Base-by-base conservation (phyloP, 768 basidiomycete species). In the Termitomyces sp. region DNA sequence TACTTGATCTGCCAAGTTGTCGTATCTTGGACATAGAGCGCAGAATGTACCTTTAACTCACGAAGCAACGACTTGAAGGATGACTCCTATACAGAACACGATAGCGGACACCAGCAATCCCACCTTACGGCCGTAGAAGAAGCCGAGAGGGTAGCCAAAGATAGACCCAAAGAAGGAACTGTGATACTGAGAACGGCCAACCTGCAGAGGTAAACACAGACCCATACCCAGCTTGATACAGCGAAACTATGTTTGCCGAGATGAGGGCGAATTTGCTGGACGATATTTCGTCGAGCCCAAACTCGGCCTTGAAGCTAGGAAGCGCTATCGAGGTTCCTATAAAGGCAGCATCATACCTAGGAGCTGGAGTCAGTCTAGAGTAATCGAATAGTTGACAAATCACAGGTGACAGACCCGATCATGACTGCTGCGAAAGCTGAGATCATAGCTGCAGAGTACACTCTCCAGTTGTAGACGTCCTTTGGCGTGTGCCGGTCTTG, bases 181-280 rank as follows among this genome's bases (percentile, higher is more conserved):
- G 52, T 18, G 23, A 54, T 35, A 58, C 7, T 30, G 32, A 56
- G 58, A 57, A 48, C 5, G 35, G 41, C 30, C 26, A 2, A n/a
- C 38, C 26, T 33, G 32, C 23, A n/a, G 43, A 56, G 26, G 32
- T 26, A 18, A 49, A 14, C 20, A 54, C 30, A 23, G 30, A n/a
- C 32, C 49, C 63, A 28, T 51, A 74, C 72, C 78, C 77, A 10
- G 74, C 81, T 58, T 80, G 79, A 65, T 74, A 81, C 10, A 72
- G 65, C 9, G 79, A 78, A 18, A 81, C 78, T 38, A 81, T 74
- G 60, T 81, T 81, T 10, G 78, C 73, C 5, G 74, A 75, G 49
- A 76, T 70, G 28, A 68, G 55, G 28, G 74, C 69, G 49, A 75
- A 64, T 41, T 75, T 63, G 0, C 60, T 43, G 0, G 71, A 61